Conservation (phyloP, 2,329 filamentous ascomycete species). For the Fusarium liriodendri region DNA sequence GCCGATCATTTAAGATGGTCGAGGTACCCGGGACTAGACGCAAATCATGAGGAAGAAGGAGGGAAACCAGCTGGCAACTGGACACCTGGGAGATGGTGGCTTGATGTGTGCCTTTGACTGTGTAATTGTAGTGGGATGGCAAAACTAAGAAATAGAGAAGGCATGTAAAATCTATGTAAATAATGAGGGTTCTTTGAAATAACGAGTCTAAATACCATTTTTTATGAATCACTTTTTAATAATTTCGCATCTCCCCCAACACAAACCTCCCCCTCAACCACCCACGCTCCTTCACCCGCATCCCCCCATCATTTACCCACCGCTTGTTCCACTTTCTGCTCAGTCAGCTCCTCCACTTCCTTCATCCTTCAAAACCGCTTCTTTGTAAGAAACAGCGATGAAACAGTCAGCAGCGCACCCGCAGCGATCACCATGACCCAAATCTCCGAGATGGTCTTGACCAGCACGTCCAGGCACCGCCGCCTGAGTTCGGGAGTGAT, state of each 20-base stretch:
- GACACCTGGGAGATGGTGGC: background rate
- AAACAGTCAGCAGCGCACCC: constrained; percentile 16
- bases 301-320: background rate
- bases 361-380: constrained; percentile 10
- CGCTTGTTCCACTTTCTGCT: background rate
- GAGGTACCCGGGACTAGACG: background rate
- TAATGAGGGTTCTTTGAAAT: background rate
- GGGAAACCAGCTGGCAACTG: background rate
- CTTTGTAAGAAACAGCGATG: constrained; percentile 20
- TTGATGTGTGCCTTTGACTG: background rate
- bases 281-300: background rate
- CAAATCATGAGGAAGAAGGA: background rate
- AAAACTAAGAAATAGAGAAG: background rate
- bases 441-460: constrained; percentile 24
- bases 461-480: constrained; percentile 17
- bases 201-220: background rate
- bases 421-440: constrained; percentile 30
- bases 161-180: background rate
- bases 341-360: background rate
- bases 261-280: background rate
- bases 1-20: background rate
- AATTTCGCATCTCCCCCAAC: background rate
- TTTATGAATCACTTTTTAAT: background rate
- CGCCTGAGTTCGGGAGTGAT: constrained; percentile 9
- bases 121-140: background rate